Percentiles rank a stretch among this genome's conserved stretches.
Conservation (phyloP, 306 rosid genomes). For the Rosa chinensis region DNA sequence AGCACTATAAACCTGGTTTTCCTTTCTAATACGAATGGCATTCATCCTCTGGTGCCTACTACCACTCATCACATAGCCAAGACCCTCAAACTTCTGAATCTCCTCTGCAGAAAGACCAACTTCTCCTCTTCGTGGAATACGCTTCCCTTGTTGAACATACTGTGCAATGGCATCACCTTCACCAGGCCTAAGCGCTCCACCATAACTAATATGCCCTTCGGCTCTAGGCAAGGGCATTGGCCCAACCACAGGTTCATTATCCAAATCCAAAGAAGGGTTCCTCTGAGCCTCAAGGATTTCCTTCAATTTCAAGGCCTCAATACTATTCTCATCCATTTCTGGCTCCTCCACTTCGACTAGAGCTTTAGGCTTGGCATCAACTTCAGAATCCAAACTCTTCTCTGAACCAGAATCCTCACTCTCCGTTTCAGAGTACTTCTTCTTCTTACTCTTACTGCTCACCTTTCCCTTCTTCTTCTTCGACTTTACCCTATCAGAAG, state of each 20-base stretch:
- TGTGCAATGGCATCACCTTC: constrained; percentile 98
- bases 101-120: constrained; percentile 98
- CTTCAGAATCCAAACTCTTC: constrained; percentile 46
- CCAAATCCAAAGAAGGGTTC: constrained; percentile 69
- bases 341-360: constrained; percentile 50
- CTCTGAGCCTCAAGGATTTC: constrained; percentile 78
- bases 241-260: constrained; percentile 74
- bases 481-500: constrained; percentile 30
- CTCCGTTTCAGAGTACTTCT: constrained; percentile 38
- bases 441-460: constrained; percentile 32
- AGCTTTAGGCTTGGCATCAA: constrained; percentile 34
- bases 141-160: constrained; percentile 98
- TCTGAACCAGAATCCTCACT: constrained; percentile 39
- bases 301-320: constrained; percentile 62
- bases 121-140: constrained; percentile 96
- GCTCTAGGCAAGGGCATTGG: constrained; percentile 93
- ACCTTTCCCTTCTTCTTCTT: constrained; percentile 39
- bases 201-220: constrained; percentile 97
- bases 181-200: constrained; percentile 98
- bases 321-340: constrained; percentile 35
- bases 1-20: constrained; percentile 97
- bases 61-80: constrained; percentile 98
- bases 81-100: constrained; percentile 77
- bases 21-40: constrained; percentile 96
- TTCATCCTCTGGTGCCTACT: constrained; percentile 99